Conservation (phyloP, 208 protist genomes). For the Crithidia expoeki region DNA sequence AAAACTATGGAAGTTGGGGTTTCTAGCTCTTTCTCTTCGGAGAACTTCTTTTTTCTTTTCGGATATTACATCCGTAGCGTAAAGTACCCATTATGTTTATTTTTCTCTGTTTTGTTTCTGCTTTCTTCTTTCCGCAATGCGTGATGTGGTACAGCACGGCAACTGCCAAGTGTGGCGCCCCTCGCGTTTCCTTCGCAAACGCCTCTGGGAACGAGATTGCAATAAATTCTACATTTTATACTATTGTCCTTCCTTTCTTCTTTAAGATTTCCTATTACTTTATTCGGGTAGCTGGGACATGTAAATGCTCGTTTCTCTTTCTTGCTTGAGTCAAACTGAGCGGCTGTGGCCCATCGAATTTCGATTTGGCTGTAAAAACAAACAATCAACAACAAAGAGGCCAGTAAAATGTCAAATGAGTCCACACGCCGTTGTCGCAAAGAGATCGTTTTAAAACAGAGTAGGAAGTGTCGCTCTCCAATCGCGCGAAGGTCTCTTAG, state of each 20-base stretch:
- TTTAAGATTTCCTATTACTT: neutral
- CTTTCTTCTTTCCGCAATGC: neutral
- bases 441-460: neutral
- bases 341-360: neutral
- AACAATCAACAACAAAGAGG: neutral
- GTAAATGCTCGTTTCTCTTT: slow-evolving; percentile 2
- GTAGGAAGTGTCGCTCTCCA: too few species aligned
- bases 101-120: slow-evolving; percentile 8
- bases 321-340: neutral
- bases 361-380: neutral
- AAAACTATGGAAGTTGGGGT: too few species aligned
- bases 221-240: slow-evolving; percentile 1
- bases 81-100: too few species aligned
- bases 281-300: neutral
- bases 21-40: neutral
- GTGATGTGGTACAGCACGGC: neutral
- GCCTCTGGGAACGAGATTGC: neutral
- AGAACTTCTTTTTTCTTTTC: slow-evolving; percentile 8
- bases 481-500: too few species aligned
- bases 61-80: too few species aligned
- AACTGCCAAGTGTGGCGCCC: neutral
- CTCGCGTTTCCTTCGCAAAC: neutral
- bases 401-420: neutral
- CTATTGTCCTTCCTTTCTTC: neutral
- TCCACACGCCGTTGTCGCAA: neutral